phyloP scores from a whole-genome alignment of 164 flowering plant genomes.

The Nymphaea colorata region DNA sequence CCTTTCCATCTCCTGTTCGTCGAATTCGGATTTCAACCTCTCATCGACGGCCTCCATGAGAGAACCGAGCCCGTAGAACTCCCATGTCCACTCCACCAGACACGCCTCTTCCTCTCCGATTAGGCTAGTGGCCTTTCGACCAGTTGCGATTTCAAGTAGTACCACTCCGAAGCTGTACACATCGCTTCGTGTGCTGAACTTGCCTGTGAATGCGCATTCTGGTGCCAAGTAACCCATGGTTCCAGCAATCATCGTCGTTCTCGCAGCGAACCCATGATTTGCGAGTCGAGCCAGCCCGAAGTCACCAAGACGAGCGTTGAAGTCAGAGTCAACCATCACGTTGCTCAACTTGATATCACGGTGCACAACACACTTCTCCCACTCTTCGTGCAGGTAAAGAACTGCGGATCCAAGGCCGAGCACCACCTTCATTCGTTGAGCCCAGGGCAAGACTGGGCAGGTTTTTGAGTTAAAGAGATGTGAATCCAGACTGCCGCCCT shows the following conservation, averaged over 20 bases:
- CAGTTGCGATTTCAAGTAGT: slow-evolving; percentile 32
- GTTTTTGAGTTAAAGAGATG: slow-evolving; percentile 22
- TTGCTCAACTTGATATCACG: slow-evolving; percentile 43
- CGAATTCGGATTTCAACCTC: slow-evolving; percentile 11
- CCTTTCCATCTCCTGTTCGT: slow-evolving; percentile 15
- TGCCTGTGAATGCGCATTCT: slow-evolving; percentile 29
- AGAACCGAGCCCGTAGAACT: slow-evolving; percentile 22
- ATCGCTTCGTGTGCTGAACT: slow-evolving; percentile 38
- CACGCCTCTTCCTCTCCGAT: slow-evolving; percentile 10
- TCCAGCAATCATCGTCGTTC: slow-evolving; percentile 38
- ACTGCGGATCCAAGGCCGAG: slow-evolving; percentile 33
- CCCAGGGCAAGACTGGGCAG: slow-evolving; percentile 15
- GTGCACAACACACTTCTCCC: slow-evolving; percentile 48
- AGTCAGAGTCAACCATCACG: slow-evolving; percentile 36
- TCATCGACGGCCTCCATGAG: slow-evolving; percentile 25
- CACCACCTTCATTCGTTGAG: slow-evolving; percentile 25
- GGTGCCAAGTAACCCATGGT: slow-evolving; percentile 49
- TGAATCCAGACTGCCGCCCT: slow-evolving; percentile 36
- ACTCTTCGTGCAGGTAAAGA: slow-evolving; percentile 41
- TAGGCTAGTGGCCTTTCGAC: slow-evolving; percentile 21
- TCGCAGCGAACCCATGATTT: slow-evolving; percentile 28
- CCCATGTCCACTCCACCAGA: slow-evolving; percentile 40
- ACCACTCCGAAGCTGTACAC: slow-evolving; percentile 43
- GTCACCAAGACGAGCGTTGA: slow-evolving; percentile 43
- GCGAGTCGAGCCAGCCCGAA: slow-evolving; percentile 39